Conservation (phyloP, 352 stramenopile species). For the Phytophthora sp. region DNA sequence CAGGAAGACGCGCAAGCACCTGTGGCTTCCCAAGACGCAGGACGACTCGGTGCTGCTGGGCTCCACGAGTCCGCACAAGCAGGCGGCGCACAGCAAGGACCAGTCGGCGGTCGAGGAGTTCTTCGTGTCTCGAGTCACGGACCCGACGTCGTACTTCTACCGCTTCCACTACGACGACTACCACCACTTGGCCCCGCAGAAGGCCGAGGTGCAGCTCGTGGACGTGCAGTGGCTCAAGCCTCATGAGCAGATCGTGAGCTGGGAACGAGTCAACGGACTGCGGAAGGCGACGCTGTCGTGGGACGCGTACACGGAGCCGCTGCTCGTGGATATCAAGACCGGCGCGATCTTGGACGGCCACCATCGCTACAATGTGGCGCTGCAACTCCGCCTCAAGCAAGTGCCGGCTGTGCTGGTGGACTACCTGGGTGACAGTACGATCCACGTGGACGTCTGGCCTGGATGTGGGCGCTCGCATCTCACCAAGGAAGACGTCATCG, state of each 20-base stretch:
- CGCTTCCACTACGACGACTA: conserved; percentile 78
- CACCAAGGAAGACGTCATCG: conserved; percentile 84
- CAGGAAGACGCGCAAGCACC: conserved; percentile 66
- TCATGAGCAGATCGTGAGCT: conserved; percentile 85
- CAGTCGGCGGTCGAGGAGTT: conserved; percentile 70
- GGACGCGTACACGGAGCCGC: conserved; percentile 82
- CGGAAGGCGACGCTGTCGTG: conserved; percentile 79
- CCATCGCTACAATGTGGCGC: conserved; percentile 81
- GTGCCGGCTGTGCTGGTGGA: conserved; percentile 81
- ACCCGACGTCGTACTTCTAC: conserved; percentile 90
- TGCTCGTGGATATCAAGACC: conserved; percentile 81
- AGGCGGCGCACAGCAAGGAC: conserved; percentile 2
- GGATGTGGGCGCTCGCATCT: conserved; percentile 67
- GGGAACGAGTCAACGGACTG: conserved; percentile 78
- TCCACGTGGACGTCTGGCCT: conserved; percentile 83
- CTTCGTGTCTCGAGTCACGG: conserved; percentile 79
- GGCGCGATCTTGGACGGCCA: conserved; percentile 87
- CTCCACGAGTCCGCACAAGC: conserved; percentile 4
- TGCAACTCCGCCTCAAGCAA: conserved; percentile 75
- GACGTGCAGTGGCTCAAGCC: conserved; percentile 85
- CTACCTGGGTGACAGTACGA: conserved; percentile 75
- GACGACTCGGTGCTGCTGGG: conserved; percentile 75
- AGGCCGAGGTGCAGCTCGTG: conserved; percentile 83
- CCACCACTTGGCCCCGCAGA: conserved; percentile 69
- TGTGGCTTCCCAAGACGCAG: conserved; percentile 79